Base-by-base conservation (phyloP, 192 early-diverging fungal genomes). In the Pilobolus umbonatus region DNA sequence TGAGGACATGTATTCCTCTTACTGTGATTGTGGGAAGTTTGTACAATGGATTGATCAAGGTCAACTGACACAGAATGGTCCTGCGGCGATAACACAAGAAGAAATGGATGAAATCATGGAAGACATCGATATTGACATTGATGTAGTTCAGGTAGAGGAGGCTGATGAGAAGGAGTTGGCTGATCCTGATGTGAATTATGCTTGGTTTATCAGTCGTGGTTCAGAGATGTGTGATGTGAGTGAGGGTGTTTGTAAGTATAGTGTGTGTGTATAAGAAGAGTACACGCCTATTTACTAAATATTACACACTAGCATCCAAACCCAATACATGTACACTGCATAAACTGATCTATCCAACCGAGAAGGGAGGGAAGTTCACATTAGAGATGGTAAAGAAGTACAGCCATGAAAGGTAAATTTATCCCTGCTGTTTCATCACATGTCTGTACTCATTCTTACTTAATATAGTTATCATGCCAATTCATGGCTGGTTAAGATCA, bases 1-100 rank as follows among this genome's bases (percentile, higher is more conserved):
- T 49, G 76, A 75, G 50, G 74, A 83, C 38, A 79, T 93, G 22
- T 98, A 91, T 71, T 92, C 91, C 5, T 94, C 86, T 45, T 98
- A 96, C 71, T 98, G 95, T 75, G 94, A 96, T 68, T 96, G 90
- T 60, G 91, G 82, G 44, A 94, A 93, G 73, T 89, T 96, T 57
- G 86, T 96, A 40, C 71, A 84, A 48, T 80, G 75, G 52, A 61
- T 90, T 9, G 91, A 93, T 54, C 75, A 80, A 19, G 72, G 74
- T 14, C 55, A 63, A 31, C 48, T 52, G 25, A 71, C 62, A 8
- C 59, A 72, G 22, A 35, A 42, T 7, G 64, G 36, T 14, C 56
- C 26, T 14, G 46, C 25, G 7, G 64, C 49, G 0, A 54, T 57
- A 11, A 38, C 38, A 34, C 64, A 72, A 36, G 73, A 71, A 12